A percentile compares a stretch with the other conserved stretches of the same genome.
phyloP scores from a whole-genome alignment of 495 filamentous ascomycete species.

The Emericellopsis terricola region DNA sequence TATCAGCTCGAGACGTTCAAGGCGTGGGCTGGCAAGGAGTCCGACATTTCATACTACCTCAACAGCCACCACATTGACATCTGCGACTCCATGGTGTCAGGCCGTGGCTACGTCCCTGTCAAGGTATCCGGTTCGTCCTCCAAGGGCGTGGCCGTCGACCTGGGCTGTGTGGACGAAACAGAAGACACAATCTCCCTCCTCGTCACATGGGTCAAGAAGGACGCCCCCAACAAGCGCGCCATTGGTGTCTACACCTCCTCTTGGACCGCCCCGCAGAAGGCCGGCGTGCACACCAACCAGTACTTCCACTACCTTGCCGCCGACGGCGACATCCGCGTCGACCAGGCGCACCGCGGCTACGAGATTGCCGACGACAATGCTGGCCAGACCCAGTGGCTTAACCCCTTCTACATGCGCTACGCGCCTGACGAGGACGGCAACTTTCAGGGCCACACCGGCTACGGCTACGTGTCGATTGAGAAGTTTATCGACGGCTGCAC shows the following conservation, averaged over 20 bases:
- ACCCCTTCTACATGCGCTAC: slow-evolving; percentile 95
- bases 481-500: slow-evolving; percentile 86
- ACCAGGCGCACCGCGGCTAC: slow-evolving; percentile 90
- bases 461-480: slow-evolving; percentile 87
- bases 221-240: slow-evolving; percentile 44
- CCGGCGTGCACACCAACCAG: slow-evolving; percentile 85
- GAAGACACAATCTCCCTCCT: slow-evolving; percentile 88
- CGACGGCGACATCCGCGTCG: slow-evolving; percentile 69
- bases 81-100: slow-evolving; percentile 70
- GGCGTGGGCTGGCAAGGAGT: slow-evolving; percentile 82
- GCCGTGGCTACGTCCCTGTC: slow-evolving; percentile 49
- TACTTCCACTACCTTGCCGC: slow-evolving; percentile 87
- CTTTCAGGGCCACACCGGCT: slow-evolving; percentile 78
- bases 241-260: slow-evolving; percentile 89
- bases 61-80: slow-evolving; percentile 91
- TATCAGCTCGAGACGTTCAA: slow-evolving; percentile 88
- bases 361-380: slow-evolving; percentile 73
- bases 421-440: slow-evolving; percentile 91
- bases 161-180: slow-evolving; percentile 64
- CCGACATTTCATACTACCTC: slow-evolving; percentile 86
- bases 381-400: slow-evolving; percentile 58
- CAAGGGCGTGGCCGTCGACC: slow-evolving; percentile 45
- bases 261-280: slow-evolving; percentile 85
- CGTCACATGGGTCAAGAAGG: slow-evolving; percentile 69
- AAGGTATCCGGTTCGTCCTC: slow-evolving; percentile 63